These are phyloP conservation scores for Trichoderma breve DNA, from an alignment of 2,329 filamentous ascomycete species.

Conservation along the genomic window DNA sequence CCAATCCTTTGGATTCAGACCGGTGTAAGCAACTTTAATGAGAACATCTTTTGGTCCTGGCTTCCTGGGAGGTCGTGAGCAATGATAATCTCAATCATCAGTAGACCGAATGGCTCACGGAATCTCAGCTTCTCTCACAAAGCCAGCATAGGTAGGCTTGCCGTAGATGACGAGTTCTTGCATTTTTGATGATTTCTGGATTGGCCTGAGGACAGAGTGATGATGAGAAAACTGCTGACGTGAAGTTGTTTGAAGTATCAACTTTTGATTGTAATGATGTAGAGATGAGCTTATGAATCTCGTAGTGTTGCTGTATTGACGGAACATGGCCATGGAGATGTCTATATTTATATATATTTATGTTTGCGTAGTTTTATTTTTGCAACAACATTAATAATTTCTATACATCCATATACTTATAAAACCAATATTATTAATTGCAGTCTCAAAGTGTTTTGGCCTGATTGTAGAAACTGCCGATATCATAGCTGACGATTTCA, in stretches of 20 bases:
- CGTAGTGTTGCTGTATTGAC: neutral
- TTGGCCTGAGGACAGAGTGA: neutral
- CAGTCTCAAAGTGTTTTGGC: neutral
- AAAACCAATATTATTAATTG: neutral
- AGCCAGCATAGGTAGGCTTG: neutral
- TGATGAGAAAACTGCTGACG: neutral
- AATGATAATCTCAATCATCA: neutral
- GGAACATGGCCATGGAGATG: neutral
- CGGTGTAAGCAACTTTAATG: slow-evolving; percentile 24
- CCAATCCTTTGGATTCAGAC: slow-evolving; percentile 30
- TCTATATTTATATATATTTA: neutral
- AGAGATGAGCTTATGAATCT: neutral
- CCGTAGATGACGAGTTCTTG: neutral
- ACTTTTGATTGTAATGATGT: neutral
- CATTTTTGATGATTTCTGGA: neutral
- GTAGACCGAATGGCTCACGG: neutral
- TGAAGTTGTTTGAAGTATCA: neutral
- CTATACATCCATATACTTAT: neutral
- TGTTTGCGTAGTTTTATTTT: neutral
- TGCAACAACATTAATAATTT: neutral
- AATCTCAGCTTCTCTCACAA: neutral
- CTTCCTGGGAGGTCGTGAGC: neutral
- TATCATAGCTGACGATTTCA: neutral
- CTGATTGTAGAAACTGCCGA: neutral
- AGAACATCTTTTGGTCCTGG: slow-evolving; percentile 23